Conservation (phyloP, 768 basidiomycete species). For the Pleurotus tuber-regium region DNA sequence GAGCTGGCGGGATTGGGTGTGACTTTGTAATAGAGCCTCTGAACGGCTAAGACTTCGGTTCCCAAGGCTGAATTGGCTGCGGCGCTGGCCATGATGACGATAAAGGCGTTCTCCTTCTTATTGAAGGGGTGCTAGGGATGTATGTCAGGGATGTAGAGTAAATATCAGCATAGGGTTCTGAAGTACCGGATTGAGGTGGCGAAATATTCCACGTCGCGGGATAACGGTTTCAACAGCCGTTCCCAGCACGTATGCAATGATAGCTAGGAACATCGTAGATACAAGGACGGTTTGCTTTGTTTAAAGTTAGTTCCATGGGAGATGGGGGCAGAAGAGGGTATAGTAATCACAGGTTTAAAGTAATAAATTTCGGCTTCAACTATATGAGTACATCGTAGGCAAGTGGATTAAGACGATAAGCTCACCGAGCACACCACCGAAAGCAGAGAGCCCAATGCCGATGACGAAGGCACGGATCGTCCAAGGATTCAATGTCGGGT, state of each 20-base stretch:
- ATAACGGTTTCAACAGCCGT: constrained; percentile 43
- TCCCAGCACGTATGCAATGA: constrained; percentile 51
- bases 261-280: constrained; percentile 52
- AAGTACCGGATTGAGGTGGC: constrained; percentile 51
- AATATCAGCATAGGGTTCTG: background rate
- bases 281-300: constrained; percentile 48
- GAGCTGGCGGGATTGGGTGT: constrained; percentile 43
- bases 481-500: constrained; percentile 43
- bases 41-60: constrained; percentile 53
- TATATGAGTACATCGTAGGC: constrained; percentile 10
- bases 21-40: constrained; percentile 52
- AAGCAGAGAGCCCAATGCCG: constrained; percentile 43
- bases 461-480: constrained; percentile 45
- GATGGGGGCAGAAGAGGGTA: background rate
- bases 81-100: constrained; percentile 56
- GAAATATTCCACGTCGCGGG: constrained; percentile 42
- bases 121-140: constrained; percentile 51
- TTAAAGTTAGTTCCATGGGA: background rate
- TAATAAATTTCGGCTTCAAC: constrained; percentile 55
- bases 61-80: constrained; percentile 52
- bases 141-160: constrained; percentile 5
- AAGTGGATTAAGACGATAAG: background rate
- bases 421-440: constrained; percentile 49
- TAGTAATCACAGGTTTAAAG: constrained; percentile 47
- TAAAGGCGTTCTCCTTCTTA: constrained; percentile 58